A percentile compares a stretch with the other conserved stretches of the same genome.
Conservation (phyloP, 2,329 filamentous ascomycete species). For the Trichoderma simmonsii region DNA sequence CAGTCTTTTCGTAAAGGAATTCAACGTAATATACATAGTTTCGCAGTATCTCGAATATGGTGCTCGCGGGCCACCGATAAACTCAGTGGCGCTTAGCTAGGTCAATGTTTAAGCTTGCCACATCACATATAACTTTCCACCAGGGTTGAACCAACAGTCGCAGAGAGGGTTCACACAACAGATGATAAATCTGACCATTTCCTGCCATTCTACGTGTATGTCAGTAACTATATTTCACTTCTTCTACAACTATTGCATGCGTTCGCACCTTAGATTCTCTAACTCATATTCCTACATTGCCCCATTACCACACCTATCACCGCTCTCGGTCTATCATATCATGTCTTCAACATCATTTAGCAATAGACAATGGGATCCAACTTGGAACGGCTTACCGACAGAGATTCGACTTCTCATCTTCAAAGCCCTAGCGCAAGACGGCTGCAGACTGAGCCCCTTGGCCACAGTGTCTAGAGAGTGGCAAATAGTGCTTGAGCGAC, state of each 20-base stretch:
- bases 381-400: background rate
- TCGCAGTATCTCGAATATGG: background rate
- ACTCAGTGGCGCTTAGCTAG: background rate
- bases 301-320: background rate
- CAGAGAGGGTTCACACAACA: background rate
- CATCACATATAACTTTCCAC: background rate
- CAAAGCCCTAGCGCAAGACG: slow-evolving; percentile 23
- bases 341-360: background rate
- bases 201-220: background rate
- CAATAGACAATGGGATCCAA: background rate
- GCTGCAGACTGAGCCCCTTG: slow-evolving; percentile 24
- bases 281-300: background rate
- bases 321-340: background rate
- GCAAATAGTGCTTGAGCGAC: slow-evolving; percentile 29
- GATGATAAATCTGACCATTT: background rate
- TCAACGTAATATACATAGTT: background rate
- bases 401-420: slow-evolving; percentile 23
- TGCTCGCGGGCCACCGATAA: background rate
- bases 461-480: slow-evolving; percentile 33
- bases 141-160: background rate
- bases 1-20: too few relatives aligned
- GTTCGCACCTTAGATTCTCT: background rate
- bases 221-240: background rate
- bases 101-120: background rate
- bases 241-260: background rate